Evolutionary conservation across 257 asterid species (phyloP).

Genomic region (Ballota nigra): DNA sequence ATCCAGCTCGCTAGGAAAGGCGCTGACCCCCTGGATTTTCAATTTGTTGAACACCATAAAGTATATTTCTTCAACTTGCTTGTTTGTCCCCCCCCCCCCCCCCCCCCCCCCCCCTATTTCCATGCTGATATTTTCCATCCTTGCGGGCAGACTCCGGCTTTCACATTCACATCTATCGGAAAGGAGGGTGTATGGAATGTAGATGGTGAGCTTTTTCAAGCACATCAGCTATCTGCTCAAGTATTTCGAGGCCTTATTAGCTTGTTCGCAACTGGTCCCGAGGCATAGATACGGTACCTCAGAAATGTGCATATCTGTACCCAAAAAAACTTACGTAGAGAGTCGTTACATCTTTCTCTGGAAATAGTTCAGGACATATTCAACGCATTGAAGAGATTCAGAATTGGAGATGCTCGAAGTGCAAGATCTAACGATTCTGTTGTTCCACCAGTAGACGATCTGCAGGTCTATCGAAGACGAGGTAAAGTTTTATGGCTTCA

Average conservation of each 20-base stretch:
- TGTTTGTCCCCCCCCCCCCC: background rate
- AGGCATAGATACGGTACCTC: slow-evolving; percentile 27
- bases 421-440: no score
- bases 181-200: slow-evolving; percentile 89
- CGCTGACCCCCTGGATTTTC: slow-evolving; percentile 76
- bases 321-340: background rate
- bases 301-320: slow-evolving; percentile 1
- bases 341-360: background rate
- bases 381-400: background rate
- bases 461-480: background rate
- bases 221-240: slow-evolving; percentile 90
- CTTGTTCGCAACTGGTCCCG: slow-evolving; percentile 90
- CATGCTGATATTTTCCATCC: slow-evolving; percentile 21
- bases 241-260: slow-evolving; percentile 87
- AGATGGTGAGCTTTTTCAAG: slow-evolving; percentile 83
- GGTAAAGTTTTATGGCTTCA: background rate
- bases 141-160: slow-evolving; percentile 64
- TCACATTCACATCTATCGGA: slow-evolving; percentile 85
- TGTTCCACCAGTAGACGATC: background rate
- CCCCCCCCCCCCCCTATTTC: background rate
- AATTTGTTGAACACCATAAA: slow-evolving; percentile 91
- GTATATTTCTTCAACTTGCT: slow-evolving; percentile 31
- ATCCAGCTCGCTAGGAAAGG: slow-evolving; percentile 81
- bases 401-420: background rate
- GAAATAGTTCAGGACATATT: background rate